Base-by-base conservation (phyloP, 768 basidiomycete genomes). In the Paxillus involutus region DNA sequence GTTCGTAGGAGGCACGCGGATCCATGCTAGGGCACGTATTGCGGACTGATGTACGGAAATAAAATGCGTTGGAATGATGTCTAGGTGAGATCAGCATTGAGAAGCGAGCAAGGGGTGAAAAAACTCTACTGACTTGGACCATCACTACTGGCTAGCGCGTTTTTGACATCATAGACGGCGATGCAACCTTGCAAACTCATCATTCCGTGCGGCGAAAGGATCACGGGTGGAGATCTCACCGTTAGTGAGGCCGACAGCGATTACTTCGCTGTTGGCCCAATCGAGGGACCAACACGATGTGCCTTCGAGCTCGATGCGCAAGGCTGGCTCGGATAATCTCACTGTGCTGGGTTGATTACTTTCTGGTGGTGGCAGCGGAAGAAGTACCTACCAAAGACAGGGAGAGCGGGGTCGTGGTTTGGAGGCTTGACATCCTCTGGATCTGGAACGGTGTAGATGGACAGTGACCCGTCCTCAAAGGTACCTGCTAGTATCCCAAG, bases 391-490 rank as follows among this genome's bases (percentile, higher is more conserved):
- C 87, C 72, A 62, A 73, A 86, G 3, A 81, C 63, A 35, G 83
- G 82, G 41, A 59, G 53, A 11, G 66, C 55, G 4, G 52, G 10
- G 49, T 77, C 64, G 30, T 68, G 59, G 1, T 60, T 64, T 8
- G 37, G 52, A 3, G 70, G 59, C 2, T 56, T 66, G 3, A 88
- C 47, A 52, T 81, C 79, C n/a, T 71, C 63, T 2, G 94, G 94
- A 54, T 90, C 83, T 2, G 95, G 96, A 5, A 98, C 80, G 3
- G 80, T 77, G 57, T 85, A 94, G 16, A 98, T 65, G 0, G 84
- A 84, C 29, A 95, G 72, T 0, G 90, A 85, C 3, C 96, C 96
- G 63, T 98, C 94, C 61, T 88, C 86, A 51, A 95, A 95, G 0
- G 88, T 83, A 10, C 88, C 94, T 0, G 84, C 91, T 7, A 98